phyloP scores from a whole-genome alignment of 805 yeast genomes.

The Myxozyma neglecta region DNA sequence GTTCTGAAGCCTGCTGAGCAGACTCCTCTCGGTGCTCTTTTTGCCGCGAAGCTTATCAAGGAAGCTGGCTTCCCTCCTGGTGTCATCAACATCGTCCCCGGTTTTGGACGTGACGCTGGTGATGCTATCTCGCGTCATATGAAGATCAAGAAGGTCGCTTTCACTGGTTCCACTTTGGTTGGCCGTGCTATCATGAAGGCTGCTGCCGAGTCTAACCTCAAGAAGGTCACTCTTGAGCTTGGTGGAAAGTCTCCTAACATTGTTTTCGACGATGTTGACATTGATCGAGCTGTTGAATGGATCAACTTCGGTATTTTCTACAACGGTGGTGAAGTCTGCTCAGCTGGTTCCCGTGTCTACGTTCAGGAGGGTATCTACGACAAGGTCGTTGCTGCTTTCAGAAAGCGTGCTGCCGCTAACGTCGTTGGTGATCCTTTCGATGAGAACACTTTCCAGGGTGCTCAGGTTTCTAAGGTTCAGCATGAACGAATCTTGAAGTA shows the following conservation, averaged over 20 bases:
- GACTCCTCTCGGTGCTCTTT: constrained; percentile 86
- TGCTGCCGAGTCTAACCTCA: constrained; percentile 78
- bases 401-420: constrained; percentile 50
- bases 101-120: constrained; percentile 85
- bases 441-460: constrained; percentile 79
- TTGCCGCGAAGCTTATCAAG: constrained; percentile 63
- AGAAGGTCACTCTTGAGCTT: constrained; percentile 89
- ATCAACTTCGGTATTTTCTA: constrained; percentile 81
- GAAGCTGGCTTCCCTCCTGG: constrained; percentile 92
- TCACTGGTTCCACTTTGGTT: constrained; percentile 91
- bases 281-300: constrained; percentile 72
- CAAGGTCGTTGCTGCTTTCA: constrained; percentile 62
- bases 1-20: constrained; percentile 90
- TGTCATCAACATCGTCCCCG: constrained; percentile 82
- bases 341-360: constrained; percentile 90
- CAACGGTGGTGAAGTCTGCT: constrained; percentile 95
- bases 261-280: constrained; percentile 80
- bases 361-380: constrained; percentile 86
- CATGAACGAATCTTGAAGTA: constrained; percentile 73
- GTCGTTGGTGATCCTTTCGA: constrained; percentile 83
- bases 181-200: constrained; percentile 80
- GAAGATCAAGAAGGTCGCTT: constrained; percentile 83
- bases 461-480: constrained; percentile 83
- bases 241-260: constrained; percentile 97
- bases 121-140: constrained; percentile 75